Percentiles rank a stretch among this genome's conserved stretches.
Evolutionary conservation across 495 filamentous ascomycete genomes (phyloP).

Genomic region (Neurospora discreta): DNA sequence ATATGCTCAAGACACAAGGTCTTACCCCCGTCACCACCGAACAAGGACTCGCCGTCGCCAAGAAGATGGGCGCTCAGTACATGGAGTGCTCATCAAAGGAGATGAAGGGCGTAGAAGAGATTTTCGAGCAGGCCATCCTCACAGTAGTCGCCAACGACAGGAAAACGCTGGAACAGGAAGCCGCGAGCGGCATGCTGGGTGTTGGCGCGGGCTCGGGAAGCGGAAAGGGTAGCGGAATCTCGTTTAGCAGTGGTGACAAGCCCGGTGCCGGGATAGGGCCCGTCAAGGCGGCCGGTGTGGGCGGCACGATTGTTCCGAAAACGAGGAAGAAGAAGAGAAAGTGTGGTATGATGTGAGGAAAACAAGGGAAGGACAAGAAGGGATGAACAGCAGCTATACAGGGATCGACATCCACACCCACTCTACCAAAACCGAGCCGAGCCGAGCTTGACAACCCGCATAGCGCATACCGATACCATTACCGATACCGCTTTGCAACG

Average conservation of each 20-base stretch:
- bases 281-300: neutral
- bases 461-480: neutral
- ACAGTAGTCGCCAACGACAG: constrained; percentile 66
- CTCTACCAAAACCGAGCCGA: neutral
- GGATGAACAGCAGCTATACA: neutral
- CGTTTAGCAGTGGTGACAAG: constrained; percentile 13
- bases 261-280: constrained; percentile 21
- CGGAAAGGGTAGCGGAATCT: constrained; percentile 9
- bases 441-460: neutral
- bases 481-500: neutral
- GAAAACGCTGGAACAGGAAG: constrained; percentile 35
- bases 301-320: constrained; percentile 4
- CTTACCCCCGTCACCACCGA: constrained; percentile 86
- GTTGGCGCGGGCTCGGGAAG: constrained; percentile 5
- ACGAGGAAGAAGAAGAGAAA: constrained; percentile 52
- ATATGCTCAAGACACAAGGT: constrained; percentile 95
- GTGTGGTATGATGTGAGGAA: constrained; percentile 14
- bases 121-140: constrained; percentile 82
- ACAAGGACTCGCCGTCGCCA: constrained; percentile 77
- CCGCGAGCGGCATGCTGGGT: constrained; percentile 16
- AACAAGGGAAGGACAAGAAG: constrained; percentile 1
- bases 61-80: constrained; percentile 87
- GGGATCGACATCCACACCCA: neutral
- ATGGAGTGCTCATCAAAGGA: constrained; percentile 98
- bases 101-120: constrained; percentile 87